A percentile compares a stretch with the other conserved stretches of the same genome.
Evolutionary conservation across 2,329 filamentous ascomycete species (phyloP).

Genomic region (Tolypocladium inflatum): DNA sequence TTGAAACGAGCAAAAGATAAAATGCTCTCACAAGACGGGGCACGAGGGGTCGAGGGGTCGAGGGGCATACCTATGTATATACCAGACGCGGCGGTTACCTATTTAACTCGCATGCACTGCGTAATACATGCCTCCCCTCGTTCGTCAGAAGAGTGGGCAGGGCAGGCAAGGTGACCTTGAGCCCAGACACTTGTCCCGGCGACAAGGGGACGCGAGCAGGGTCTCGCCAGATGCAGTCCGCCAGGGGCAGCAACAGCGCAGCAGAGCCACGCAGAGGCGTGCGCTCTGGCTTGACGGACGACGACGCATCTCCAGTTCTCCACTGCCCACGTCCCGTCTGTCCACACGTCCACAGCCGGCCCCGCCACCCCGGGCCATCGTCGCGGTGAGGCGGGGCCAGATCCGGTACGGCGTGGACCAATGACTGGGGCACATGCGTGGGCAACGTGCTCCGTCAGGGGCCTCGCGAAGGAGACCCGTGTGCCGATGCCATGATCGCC

Average conservation of each 20-base stretch:
- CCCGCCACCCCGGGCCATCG: neutral
- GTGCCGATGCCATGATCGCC: neutral
- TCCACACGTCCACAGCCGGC: neutral
- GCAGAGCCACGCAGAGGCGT: neutral
- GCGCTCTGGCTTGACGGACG: neutral
- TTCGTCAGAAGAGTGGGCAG: neutral
- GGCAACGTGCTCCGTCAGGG: constrained; percentile 15
- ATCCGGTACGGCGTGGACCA: constrained; percentile 21
- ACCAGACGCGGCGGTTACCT: neutral
- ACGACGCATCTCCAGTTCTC: neutral
- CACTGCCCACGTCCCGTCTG: neutral
- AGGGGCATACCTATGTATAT: neutral
- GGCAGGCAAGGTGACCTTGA: neutral
- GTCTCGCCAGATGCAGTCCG: neutral
- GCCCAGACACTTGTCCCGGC: neutral
- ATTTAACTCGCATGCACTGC: neutral
- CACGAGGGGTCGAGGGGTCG: neutral
- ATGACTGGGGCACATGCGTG: constrained; percentile 32
- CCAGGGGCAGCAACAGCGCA: neutral
- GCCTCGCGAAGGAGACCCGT: neutral
- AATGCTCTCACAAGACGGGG: neutral
- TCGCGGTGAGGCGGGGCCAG: constrained; percentile 1
- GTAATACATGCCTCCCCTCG: neutral
- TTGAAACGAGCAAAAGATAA: constrained; percentile 9
- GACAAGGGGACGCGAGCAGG: neutral